Evolutionary conservation across 75 land plant species (phyloP).

Genomic region (Pinus taeda): DNA sequence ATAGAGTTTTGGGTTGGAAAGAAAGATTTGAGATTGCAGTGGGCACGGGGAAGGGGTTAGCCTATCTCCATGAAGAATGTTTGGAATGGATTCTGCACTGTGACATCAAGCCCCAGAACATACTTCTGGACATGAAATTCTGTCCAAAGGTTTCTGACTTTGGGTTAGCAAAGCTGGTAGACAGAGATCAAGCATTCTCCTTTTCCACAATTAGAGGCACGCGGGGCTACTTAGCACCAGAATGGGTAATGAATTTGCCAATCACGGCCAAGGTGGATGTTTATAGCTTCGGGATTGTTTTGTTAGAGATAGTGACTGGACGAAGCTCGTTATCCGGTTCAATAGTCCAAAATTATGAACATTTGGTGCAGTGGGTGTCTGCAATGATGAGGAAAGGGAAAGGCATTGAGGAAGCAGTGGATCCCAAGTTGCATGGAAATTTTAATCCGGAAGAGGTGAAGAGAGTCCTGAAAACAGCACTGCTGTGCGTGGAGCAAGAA

Average conservation of each 20-base stretch:
- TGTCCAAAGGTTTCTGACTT: no score
- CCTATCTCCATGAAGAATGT: constrained; percentile 2
- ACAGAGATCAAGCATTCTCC: no score
- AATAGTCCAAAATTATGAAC: no score
- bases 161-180: no score
- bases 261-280: constrained; percentile 8
- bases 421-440: constrained; percentile 7
- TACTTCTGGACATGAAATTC: no score
- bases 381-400: constrained; percentile 17
- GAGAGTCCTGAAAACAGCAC: constrained; percentile 53
- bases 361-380: no score
- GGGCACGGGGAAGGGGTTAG: background rate
- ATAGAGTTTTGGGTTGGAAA: background rate
- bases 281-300: background rate
- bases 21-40: no score
- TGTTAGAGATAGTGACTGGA: constrained; percentile 11
- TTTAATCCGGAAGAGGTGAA: constrained; percentile 22
- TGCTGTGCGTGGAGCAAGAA: constrained; percentile 38
- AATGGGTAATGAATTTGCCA: background rate
- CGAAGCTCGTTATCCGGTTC: no score
- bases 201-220: constrained; percentile 15
- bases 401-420: constrained; percentile 45
- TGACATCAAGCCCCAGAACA: no score
- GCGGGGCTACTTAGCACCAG: constrained; percentile 26
- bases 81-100: no score